Conservation (phyloP, 2,329 filamentous ascomycete genomes). For the Aspergillus brasiliensis region DNA sequence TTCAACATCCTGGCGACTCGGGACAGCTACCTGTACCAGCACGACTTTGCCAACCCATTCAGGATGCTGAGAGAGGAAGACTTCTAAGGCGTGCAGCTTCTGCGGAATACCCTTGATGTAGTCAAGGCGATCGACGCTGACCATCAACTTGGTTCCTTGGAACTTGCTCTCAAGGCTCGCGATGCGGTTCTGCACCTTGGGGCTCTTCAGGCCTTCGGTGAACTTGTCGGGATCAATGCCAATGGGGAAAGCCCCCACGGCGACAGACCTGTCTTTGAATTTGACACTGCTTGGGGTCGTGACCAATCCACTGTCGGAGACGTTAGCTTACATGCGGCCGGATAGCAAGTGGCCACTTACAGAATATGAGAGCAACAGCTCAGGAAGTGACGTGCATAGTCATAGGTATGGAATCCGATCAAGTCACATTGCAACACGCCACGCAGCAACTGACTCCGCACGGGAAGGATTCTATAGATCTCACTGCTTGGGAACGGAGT, state of each 20-base stretch:
- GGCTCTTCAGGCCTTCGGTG: slow-evolving; percentile 80
- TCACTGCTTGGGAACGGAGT: slow-evolving; percentile 96
- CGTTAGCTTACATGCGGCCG: slow-evolving; percentile 16
- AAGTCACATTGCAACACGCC: slow-evolving; percentile 92
- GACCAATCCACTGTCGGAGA: slow-evolving; percentile 42
- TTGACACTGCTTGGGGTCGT: slow-evolving; percentile 94
- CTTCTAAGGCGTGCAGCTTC: slow-evolving; percentile 93
- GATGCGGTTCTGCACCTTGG: slow-evolving; percentile 85
- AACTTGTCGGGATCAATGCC: slow-evolving; percentile 98
- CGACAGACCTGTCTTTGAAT: slow-evolving; percentile 83
- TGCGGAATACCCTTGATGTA: slow-evolving; percentile 99
- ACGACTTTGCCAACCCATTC: slow-evolving; percentile 99
- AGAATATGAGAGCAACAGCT: slow-evolving; percentile 95
- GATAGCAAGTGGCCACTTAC: slow-evolving; percentile 47
- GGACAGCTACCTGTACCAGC: slow-evolving; percentile 92
- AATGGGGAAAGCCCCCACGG: slow-evolving; percentile 94
- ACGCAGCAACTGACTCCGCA: slow-evolving; percentile 82
- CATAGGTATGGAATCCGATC: slow-evolving; percentile 97
- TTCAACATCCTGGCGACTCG: slow-evolving; percentile 91
- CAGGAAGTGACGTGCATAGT: slow-evolving; percentile 95
- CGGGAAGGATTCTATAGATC: slow-evolving; percentile 93
- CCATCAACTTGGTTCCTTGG: slow-evolving; percentile 92
- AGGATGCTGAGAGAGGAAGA: slow-evolving; percentile 94
- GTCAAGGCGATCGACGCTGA: slow-evolving; percentile 93
- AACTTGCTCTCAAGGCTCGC: slow-evolving; percentile 84